A percentile compares a stretch with the other conserved stretches of the same genome.
Conservation (phyloP, 2,329 filamentous ascomycete genomes). For the Penicillium sp. region DNA sequence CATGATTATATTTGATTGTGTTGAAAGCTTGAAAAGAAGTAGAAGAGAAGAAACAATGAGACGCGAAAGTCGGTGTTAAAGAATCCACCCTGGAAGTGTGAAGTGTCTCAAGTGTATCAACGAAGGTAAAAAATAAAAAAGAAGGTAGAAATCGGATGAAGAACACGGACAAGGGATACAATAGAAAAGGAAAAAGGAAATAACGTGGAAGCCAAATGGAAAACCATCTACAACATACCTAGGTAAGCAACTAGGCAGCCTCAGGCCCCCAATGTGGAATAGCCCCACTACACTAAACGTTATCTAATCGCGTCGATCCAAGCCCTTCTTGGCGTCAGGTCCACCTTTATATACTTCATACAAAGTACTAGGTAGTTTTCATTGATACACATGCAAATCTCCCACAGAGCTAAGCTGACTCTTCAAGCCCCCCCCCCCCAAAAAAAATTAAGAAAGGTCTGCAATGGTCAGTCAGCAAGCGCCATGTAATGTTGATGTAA, state of each 20-base stretch:
- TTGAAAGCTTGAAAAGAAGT: background rate
- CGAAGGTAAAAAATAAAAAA: background rate
- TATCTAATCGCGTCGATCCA: background rate
- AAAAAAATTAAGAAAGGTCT: no score
- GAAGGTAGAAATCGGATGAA: background rate
- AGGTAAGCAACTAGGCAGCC: background rate
- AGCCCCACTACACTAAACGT: background rate
- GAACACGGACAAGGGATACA: background rate
- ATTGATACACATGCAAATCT: no score
- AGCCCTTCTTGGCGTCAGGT: background rate
- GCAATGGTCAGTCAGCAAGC: background rate
- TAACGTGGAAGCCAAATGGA: background rate
- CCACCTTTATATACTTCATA: background rate
- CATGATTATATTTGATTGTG: conserved; percentile 50
- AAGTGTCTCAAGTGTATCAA: background rate
- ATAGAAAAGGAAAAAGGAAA: background rate
- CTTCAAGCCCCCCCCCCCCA: no score
- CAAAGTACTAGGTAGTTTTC: no score
- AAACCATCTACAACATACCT: background rate
- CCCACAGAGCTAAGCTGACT: no score
- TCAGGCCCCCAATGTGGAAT: background rate
- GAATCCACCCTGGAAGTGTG: background rate
- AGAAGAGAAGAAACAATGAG: background rate
- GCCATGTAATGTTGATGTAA: background rate
- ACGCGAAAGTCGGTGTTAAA: background rate